Evolutionary conservation across 805 yeast genomes (phyloP).

Genomic region (fission yeast (Schizosaccharomyces pombe)): DNA sequence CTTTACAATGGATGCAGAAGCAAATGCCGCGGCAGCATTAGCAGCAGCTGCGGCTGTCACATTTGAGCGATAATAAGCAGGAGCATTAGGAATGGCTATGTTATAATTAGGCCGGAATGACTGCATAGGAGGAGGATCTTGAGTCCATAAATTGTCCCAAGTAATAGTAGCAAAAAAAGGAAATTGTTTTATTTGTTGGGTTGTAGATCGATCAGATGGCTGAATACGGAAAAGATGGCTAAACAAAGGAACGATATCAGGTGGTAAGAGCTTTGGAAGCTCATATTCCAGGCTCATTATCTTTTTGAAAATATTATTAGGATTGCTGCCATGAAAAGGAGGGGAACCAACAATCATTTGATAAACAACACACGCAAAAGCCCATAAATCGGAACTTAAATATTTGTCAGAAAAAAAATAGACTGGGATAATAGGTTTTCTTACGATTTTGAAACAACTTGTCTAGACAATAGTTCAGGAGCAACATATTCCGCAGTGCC

Average conservation of each 20-base stretch:
- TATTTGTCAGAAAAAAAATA: background rate
- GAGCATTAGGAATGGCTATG: background rate
- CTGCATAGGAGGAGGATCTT: background rate
- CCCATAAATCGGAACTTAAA: background rate
- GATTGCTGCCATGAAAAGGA: background rate
- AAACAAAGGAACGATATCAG: background rate
- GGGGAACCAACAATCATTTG: background rate
- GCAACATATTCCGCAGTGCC: constrained; percentile 7
- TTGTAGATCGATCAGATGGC: background rate
- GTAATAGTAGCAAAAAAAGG: background rate
- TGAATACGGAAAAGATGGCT: background rate
- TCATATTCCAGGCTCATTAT: background rate
- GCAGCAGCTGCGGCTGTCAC: constrained; percentile 1
- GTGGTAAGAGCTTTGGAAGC: background rate
- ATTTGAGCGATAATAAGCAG: background rate
- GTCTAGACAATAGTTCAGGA: background rate
- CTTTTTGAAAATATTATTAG: background rate
- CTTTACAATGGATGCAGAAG: background rate
- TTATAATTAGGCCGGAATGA: background rate
- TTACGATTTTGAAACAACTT: background rate
- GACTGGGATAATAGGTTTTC: background rate
- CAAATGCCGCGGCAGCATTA: background rate
- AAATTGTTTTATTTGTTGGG: background rate
- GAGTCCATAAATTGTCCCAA: background rate
- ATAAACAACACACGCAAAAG: constrained; percentile 2